Conservation (phyloP, 208 protist species). For the Crithidia expoeki region DNA sequence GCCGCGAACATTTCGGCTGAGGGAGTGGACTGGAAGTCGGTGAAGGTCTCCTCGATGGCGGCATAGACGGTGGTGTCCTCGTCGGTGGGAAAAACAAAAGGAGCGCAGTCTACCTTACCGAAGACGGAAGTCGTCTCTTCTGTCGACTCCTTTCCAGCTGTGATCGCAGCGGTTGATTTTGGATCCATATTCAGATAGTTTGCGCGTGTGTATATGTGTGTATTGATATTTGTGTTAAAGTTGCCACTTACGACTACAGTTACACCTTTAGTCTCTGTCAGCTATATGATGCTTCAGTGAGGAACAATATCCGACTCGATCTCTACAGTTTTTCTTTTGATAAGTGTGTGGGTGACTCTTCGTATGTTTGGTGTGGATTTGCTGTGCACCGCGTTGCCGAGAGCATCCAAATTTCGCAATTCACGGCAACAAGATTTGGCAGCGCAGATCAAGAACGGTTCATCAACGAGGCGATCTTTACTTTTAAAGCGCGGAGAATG, state of each 20-base stretch:
- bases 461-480: too few relatives aligned
- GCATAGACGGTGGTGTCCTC: slow-evolving; percentile 27
- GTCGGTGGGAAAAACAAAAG: slow-evolving; percentile 19
- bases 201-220: slow-evolving; percentile 9
- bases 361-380: neutral
- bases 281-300: too few relatives aligned
- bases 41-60: slow-evolving; percentile 20
- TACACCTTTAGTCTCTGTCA: too few relatives aligned
- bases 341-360: neutral
- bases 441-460: too few relatives aligned
- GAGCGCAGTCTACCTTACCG: slow-evolving; percentile 25
- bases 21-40: slow-evolving; percentile 5
- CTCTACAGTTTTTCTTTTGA: too few relatives aligned
- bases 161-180: neutral
- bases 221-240: slow-evolving; percentile 14
- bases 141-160: neutral
- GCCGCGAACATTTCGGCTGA: slow-evolving; percentile 5
- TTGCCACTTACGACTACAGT: too few relatives aligned
- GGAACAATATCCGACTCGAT: too few relatives aligned
- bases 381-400: neutral
- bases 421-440: neutral
- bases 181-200: neutral
- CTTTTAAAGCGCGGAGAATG: too few relatives aligned
- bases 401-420: too few relatives aligned
- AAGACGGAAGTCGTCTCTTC: neutral